Percentiles rank a stretch among this genome's conserved stretches.
Conservation (phyloP, 345 rosid species). For the Euclidium syriacum region DNA sequence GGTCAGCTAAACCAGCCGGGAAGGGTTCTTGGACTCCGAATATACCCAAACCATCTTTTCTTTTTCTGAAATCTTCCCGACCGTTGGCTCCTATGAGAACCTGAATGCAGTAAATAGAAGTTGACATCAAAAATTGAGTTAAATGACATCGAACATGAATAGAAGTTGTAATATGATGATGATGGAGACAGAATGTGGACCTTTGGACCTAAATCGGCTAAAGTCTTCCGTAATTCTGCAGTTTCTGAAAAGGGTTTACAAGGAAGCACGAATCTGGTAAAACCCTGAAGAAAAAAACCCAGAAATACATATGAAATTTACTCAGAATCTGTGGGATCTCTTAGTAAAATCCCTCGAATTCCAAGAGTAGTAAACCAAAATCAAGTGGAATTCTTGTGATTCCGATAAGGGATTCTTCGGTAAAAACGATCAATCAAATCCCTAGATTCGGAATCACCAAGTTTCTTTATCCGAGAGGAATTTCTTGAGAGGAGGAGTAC, state of each 20-base stretch:
- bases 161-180: constrained; percentile 5
- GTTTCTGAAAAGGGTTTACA: constrained; percentile 24
- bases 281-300: constrained; percentile 12
- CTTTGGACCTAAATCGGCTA: constrained; percentile 28
- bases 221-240: neutral
- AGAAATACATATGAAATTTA: constrained; percentile 3
- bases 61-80: constrained; percentile 50
- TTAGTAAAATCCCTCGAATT: neutral
- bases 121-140: neutral
- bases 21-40: constrained; percentile 55
- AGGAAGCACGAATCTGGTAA: constrained; percentile 17
- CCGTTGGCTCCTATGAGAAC: constrained; percentile 51
- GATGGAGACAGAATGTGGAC: neutral
- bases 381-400: neutral
- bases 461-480: neutral
- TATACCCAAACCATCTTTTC: constrained; percentile 53
- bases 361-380: constrained; percentile 1
- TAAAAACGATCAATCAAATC: neutral
- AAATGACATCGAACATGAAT: neutral
- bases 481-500: constrained; percentile 28
- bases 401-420: neutral
- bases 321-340: neutral
- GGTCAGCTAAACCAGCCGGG: constrained; percentile 53
- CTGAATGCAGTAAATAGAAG: constrained; percentile 28
- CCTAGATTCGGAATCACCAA: neutral